Percentiles rank a stretch among this genome's conserved stretches.
These are phyloP conservation scores for Coccomyxa sp. DNA, from an alignment of 139 green algal genomes.

Conservation along the genomic window DNA sequence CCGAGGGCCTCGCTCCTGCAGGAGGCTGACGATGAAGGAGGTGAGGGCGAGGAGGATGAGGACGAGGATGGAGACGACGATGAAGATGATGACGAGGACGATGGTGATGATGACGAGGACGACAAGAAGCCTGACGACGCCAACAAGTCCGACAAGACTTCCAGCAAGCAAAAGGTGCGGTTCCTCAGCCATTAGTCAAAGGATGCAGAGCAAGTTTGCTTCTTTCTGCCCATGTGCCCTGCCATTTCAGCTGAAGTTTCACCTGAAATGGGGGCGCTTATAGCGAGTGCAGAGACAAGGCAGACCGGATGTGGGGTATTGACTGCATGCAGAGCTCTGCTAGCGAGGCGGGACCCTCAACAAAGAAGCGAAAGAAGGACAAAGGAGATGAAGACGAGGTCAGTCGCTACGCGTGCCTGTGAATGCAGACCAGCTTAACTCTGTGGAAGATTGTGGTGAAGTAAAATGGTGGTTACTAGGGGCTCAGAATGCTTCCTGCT, in stretches of 20 bases:
- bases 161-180: no score
- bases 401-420: background rate
- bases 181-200: no score
- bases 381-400: constrained; percentile 19
- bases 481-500: no score
- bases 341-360: background rate
- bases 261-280: no score
- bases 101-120: background rate
- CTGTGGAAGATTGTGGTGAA: no score
- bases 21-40: constrained; percentile 2
- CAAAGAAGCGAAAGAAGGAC: constrained; percentile 18
- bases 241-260: no score
- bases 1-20: background rate
- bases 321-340: background rate
- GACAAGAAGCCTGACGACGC: background rate
- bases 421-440: no score
- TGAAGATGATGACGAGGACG: constrained; percentile 17
- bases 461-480: no score
- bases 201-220: constrained; percentile 2
- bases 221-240: background rate
- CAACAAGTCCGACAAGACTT: constrained; percentile 3
- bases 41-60: background rate
- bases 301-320: no score
- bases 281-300: no score
- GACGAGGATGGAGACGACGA: constrained; percentile 2